Conservation (phyloP, 2,329 filamentous ascomycete genomes). For the Calonectria pauciramosa region DNA sequence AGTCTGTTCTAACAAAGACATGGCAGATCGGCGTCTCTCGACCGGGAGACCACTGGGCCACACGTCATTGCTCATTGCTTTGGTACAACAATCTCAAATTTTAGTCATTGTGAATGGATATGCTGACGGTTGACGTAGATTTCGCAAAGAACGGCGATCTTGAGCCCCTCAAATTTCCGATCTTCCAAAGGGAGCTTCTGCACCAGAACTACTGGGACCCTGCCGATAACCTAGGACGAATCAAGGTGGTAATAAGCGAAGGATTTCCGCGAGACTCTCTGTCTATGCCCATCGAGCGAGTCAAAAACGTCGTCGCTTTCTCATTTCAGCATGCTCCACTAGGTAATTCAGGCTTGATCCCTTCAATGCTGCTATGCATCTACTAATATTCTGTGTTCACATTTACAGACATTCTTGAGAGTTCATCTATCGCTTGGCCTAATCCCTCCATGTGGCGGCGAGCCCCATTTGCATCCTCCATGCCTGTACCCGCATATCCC, state of each 20-base stretch:
- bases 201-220: constrained; percentile 80
- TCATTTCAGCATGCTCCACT: constrained; percentile 88
- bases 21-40: constrained; percentile 67
- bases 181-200: constrained; percentile 78
- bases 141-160: constrained; percentile 70
- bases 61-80: constrained; percentile 62
- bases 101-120: no score
- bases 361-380: background rate
- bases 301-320: constrained; percentile 82
- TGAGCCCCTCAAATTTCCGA: constrained; percentile 77
- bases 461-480: constrained; percentile 56
- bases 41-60: constrained; percentile 65
- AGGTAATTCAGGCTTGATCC: constrained; percentile 61
- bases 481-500: constrained; percentile 56
- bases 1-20: background rate
- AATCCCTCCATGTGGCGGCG: constrained; percentile 78
- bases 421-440: constrained; percentile 83
- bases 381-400: background rate
- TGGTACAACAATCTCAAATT: constrained; percentile 46
- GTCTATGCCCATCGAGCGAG: constrained; percentile 70
- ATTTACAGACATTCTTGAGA: constrained; percentile 75
- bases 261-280: constrained; percentile 71
- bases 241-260: constrained; percentile 83
- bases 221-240: constrained; percentile 78
- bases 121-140: constrained; percentile 49